Conservation (phyloP, 352 stramenopile species). For the Saprolegnia parasitica region DNA sequence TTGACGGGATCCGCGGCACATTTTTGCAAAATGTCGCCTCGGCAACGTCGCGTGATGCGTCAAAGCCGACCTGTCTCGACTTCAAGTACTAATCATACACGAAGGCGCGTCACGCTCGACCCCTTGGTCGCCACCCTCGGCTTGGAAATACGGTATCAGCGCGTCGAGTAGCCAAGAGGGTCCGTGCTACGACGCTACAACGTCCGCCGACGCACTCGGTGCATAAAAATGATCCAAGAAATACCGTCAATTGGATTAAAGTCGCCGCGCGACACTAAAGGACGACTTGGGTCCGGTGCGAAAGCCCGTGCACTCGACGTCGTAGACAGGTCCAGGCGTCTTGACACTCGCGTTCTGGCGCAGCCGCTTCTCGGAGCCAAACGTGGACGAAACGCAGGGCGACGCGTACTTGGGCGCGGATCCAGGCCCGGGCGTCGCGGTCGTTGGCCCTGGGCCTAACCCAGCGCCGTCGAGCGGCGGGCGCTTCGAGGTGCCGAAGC, state of each 20-base stretch:
- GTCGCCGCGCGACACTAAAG: constrained; percentile 39
- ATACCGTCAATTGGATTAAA: not conserved
- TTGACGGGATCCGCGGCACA: too few relatives aligned
- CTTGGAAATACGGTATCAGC: too few relatives aligned
- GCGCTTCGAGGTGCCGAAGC: constrained; percentile 44
- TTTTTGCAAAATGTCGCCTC: too few relatives aligned
- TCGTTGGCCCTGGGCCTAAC: constrained; percentile 33
- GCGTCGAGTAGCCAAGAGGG: too few relatives aligned
- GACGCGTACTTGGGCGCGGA: constrained; percentile 53
- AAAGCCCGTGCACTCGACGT: constrained; percentile 58
- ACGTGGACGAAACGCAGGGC: constrained; percentile 41
- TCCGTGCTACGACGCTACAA: too few relatives aligned
- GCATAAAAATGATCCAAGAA: not conserved
- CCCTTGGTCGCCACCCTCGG: too few relatives aligned
- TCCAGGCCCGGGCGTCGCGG: constrained; percentile 56
- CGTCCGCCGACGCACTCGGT: not conserved
- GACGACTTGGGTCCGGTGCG: constrained; percentile 44
- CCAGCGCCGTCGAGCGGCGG: constrained; percentile 39
- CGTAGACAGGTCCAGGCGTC: constrained; percentile 64
- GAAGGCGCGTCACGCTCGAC: too few relatives aligned
- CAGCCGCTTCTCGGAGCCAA: constrained; percentile 59
- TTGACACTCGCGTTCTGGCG: constrained; percentile 30
- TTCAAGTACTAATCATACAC: too few relatives aligned
- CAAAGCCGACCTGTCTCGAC: too few relatives aligned
- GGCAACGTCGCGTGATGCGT: too few relatives aligned